A percentile compares a stretch with the other conserved stretches of the same genome.
Evolutionary conservation across 306 rosid genomes (phyloP).

Genomic region (Corylus americana): DNA sequence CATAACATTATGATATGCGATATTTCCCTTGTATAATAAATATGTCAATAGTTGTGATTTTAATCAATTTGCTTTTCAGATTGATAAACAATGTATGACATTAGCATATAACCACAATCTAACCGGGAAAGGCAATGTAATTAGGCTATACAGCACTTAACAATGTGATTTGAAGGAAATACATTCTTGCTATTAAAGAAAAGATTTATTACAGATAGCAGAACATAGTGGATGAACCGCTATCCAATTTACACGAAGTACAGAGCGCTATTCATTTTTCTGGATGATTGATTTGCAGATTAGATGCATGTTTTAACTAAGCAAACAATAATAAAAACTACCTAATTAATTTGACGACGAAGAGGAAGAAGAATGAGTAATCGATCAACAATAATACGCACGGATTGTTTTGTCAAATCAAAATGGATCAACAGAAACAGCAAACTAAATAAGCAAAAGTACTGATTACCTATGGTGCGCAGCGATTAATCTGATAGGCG

Average conservation of each 20-base stretch:
- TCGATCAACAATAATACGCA: background rate
- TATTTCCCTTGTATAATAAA: background rate
- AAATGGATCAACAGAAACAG: background rate
- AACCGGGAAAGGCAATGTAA: background rate
- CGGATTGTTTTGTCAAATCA: background rate
- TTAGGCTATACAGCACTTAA: too few species aligned
- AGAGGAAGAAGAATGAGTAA: background rate
- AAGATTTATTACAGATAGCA: too few species aligned
- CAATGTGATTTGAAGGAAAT: too few species aligned
- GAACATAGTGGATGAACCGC: too few species aligned
- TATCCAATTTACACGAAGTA: too few species aligned
- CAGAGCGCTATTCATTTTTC: background rate
- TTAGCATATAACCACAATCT: background rate
- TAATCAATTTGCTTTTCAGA: background rate
- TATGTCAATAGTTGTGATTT: background rate
- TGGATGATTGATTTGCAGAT: background rate
- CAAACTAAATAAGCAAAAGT: background rate
- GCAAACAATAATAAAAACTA: background rate
- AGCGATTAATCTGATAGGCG: background rate
- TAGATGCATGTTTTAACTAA: background rate
- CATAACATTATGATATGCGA: background rate
- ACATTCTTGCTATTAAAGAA: too few species aligned
- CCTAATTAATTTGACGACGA: background rate
- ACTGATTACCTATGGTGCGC: background rate
- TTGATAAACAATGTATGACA: background rate